Conservation (phyloP, 2,329 filamentous ascomycete genomes). For the Botrytis paeoniae region DNA sequence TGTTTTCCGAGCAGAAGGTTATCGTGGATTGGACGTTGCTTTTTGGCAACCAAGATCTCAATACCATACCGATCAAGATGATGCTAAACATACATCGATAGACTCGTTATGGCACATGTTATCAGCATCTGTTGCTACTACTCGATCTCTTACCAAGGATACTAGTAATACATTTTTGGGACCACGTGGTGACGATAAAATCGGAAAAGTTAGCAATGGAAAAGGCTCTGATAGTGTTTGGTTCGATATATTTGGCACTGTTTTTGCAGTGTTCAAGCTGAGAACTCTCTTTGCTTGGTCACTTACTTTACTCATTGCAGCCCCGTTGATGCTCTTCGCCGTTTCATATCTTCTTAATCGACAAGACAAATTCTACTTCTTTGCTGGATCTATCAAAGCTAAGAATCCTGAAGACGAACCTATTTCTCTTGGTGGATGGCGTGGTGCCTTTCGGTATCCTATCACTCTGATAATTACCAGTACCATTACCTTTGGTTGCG, state of each 20-base stretch:
- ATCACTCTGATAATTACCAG: constrained; percentile 68
- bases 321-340: constrained; percentile 69
- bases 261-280: constrained; percentile 75
- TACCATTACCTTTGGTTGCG: constrained; percentile 66
- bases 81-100: constrained; percentile 71
- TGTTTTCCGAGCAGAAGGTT: constrained; percentile 74
- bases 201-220: constrained; percentile 64
- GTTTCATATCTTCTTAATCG: constrained; percentile 67
- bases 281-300: constrained; percentile 86
- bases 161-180: constrained; percentile 65
- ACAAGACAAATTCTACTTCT: constrained; percentile 84
- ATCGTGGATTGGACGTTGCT: constrained; percentile 86
- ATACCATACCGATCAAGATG: constrained; percentile 91
- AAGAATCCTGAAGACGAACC: constrained; percentile 58
- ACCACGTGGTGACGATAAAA: constrained; percentile 50
- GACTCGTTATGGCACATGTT: constrained; percentile 90
- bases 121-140: constrained; percentile 73
- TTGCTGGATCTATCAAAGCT: constrained; percentile 60
- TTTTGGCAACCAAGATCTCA: constrained; percentile 83
- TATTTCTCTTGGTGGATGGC: constrained; percentile 69
- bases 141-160: constrained; percentile 67
- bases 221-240: constrained; percentile 72
- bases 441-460: constrained; percentile 81
- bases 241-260: constrained; percentile 86
- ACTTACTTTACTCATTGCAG: constrained; percentile 75